Evolutionary conservation across 2,329 filamentous ascomycete species (phyloP).

Genomic region (Trichoderma koningiopsis): DNA sequence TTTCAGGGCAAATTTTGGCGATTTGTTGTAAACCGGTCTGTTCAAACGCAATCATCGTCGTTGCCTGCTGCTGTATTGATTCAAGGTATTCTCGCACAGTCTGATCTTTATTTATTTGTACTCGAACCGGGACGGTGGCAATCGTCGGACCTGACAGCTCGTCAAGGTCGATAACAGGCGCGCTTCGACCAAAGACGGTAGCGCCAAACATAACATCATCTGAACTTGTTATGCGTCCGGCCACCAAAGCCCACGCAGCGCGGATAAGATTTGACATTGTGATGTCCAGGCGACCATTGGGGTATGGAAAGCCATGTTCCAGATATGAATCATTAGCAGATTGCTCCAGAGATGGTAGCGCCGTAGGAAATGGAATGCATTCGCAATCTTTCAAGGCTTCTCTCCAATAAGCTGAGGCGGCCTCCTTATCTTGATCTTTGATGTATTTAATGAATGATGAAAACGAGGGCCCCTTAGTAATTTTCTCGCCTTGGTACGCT

Average conservation of each 20-base stretch:
- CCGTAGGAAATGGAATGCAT: too few relatives aligned
- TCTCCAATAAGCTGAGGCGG: too few relatives aligned
- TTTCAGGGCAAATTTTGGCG: not conserved
- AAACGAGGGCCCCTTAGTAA: too few relatives aligned
- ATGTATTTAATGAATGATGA: too few relatives aligned
- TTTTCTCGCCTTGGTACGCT: too few relatives aligned
- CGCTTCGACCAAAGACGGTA: conserved; percentile 29
- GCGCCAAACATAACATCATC: conserved; percentile 30
- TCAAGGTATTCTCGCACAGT: conserved; percentile 20
- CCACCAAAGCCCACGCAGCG: conserved; percentile 28
- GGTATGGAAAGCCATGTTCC: too few relatives aligned
- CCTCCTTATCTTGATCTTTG: too few relatives aligned
- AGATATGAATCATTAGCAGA: too few relatives aligned
- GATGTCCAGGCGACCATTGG: too few relatives aligned
- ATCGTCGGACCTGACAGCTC: conserved; percentile 31
- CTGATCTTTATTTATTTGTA: too few relatives aligned
- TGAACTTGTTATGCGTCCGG: conserved; percentile 39
- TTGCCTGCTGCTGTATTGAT: not conserved
- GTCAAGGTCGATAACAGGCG: conserved; percentile 28
- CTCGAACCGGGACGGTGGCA: conserved; percentile 31
- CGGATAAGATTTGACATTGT: not conserved
- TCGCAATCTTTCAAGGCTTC: too few relatives aligned
- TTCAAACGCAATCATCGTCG: conserved; percentile 16
- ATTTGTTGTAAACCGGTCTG: conserved; percentile 12
- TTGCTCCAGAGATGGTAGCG: too few relatives aligned